Percentiles rank a stretch among this genome's conserved stretches.
Conservation (phyloP, 441 rosid species). For the Erysimum cheiri region DNA sequence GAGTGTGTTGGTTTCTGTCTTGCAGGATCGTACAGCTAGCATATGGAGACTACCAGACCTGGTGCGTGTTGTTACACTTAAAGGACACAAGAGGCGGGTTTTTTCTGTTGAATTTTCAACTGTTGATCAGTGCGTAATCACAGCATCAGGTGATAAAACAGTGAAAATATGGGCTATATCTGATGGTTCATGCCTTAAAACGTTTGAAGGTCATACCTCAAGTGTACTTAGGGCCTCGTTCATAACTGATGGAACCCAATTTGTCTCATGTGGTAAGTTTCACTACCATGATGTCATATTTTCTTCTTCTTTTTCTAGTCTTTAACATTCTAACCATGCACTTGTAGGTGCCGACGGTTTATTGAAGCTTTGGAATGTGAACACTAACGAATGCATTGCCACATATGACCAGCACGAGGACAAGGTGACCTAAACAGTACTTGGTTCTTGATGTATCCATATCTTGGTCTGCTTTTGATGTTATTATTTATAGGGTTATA, state of each 20-base stretch:
- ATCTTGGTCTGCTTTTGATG: slow-evolving; percentile 17
- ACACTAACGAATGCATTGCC: slow-evolving; percentile 84
- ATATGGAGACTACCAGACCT: slow-evolving; percentile 93
- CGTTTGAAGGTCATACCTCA: slow-evolving; percentile 96
- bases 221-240: slow-evolving; percentile 90
- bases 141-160: slow-evolving; percentile 95
- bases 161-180: slow-evolving; percentile 91
- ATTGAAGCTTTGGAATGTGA: slow-evolving; percentile 90
- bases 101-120: slow-evolving; percentile 99
- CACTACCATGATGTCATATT: slow-evolving; percentile 24
- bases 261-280: slow-evolving; percentile 88
- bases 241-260: slow-evolving; percentile 86
- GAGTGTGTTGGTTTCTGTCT: slow-evolving; percentile 29
- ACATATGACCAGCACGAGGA: slow-evolving; percentile 94
- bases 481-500: neutral
- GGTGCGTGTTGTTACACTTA: slow-evolving; percentile 75
- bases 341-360: slow-evolving; percentile 90
- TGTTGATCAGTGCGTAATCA: slow-evolving; percentile 93
- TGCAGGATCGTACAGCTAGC: slow-evolving; percentile 94
- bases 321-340: slow-evolving; percentile 24
- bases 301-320: slow-evolving; percentile 3
- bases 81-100: slow-evolving; percentile 92
- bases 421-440: slow-evolving; percentile 60
- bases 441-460: slow-evolving; percentile 14
- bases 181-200: slow-evolving; percentile 94